Evolutionary conservation across 2,329 filamentous ascomycete genomes (phyloP).

Genomic region (Pyricularia sp.): DNA sequence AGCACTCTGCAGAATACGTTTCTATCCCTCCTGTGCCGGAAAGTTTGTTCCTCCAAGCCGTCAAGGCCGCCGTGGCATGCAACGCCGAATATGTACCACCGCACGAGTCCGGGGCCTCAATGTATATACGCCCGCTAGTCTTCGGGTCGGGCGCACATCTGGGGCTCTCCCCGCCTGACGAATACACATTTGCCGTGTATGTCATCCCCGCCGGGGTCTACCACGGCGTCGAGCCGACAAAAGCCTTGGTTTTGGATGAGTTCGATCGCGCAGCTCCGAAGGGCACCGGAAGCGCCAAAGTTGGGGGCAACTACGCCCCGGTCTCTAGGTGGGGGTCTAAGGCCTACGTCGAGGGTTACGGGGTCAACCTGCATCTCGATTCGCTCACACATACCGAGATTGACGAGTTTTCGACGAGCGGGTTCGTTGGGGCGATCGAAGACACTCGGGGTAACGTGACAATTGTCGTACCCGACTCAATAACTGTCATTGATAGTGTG

Average conservation of each 20-base stretch:
- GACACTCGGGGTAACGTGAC: conserved; percentile 51
- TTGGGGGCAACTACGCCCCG: conserved; percentile 93
- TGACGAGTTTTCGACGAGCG: conserved; percentile 92
- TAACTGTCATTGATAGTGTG: conserved; percentile 78
- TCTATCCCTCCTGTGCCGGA: conserved; percentile 75
- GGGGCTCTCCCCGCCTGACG: conserved; percentile 76
- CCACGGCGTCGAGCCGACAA: conserved; percentile 82
- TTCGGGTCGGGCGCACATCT: conserved; percentile 85
- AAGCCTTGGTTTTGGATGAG: conserved; percentile 78
- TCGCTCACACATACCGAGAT: conserved; percentile 75
- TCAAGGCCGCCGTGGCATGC: conserved; percentile 71
- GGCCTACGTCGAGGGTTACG: conserved; percentile 71
- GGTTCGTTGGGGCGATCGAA: conserved; percentile 73
- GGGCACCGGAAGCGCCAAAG: conserved; percentile 81
- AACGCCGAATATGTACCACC: conserved; percentile 91
- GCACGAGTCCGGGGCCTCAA: conserved; percentile 75
- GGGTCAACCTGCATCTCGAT: conserved; percentile 93
- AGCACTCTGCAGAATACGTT: conserved; percentile 74
- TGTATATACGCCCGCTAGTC: conserved; percentile 85
- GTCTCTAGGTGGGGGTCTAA: conserved; percentile 81
- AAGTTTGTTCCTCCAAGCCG: conserved; percentile 65
- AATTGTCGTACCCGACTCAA: conserved; percentile 76
- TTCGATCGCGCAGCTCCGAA: conserved; percentile 91
- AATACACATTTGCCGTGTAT: conserved; percentile 86
- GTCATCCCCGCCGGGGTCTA: conserved; percentile 91